These are phyloP conservation scores for Fusarium kyushuense DNA, from an alignment of 2,329 filamentous ascomycete genomes.

Conservation along the genomic window DNA sequence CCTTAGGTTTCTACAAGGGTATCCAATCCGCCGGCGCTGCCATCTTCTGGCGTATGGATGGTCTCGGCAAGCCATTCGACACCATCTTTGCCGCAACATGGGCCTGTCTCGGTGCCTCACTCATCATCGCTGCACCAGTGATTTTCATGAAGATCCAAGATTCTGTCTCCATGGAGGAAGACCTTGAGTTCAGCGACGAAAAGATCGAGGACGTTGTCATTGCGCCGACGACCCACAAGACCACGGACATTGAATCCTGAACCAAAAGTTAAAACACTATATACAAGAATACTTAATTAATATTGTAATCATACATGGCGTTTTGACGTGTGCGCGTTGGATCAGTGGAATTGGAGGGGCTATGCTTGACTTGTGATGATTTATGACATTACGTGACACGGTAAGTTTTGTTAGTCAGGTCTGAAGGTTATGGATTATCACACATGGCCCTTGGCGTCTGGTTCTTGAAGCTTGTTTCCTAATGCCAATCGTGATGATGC, in stretches of 20 bases:
- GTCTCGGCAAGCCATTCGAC: constrained; percentile 66
- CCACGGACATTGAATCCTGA: constrained; percentile 35
- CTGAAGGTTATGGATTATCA: not conserved
- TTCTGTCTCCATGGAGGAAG: constrained; percentile 79
- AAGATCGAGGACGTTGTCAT: constrained; percentile 75
- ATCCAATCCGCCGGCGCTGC: constrained; percentile 48
- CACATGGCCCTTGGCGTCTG: not conserved
- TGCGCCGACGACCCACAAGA: constrained; percentile 29
- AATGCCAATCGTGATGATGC: not conserved
- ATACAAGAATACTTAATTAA: constrained; percentile 15
- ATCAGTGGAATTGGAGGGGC: not conserved
- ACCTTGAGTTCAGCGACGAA: constrained; percentile 88
- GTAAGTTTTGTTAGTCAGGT: not conserved
- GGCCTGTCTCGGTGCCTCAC: constrained; percentile 77
- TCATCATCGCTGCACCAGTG: constrained; percentile 81
- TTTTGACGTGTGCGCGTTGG: constrained; percentile 4
- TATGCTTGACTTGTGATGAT: constrained; percentile 1
- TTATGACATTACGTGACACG: constrained; percentile 2
- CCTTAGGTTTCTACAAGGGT: constrained; percentile 79
- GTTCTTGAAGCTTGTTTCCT: not conserved
- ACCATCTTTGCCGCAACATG: constrained; percentile 77
- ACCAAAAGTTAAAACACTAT: not conserved
- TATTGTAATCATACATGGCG: constrained; percentile 20
- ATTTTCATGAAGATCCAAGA: constrained; percentile 83
- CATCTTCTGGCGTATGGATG: constrained; percentile 48